Conservation (phyloP, 2,329 filamentous ascomycete species). For the Ophioceras dolichostomum region DNA sequence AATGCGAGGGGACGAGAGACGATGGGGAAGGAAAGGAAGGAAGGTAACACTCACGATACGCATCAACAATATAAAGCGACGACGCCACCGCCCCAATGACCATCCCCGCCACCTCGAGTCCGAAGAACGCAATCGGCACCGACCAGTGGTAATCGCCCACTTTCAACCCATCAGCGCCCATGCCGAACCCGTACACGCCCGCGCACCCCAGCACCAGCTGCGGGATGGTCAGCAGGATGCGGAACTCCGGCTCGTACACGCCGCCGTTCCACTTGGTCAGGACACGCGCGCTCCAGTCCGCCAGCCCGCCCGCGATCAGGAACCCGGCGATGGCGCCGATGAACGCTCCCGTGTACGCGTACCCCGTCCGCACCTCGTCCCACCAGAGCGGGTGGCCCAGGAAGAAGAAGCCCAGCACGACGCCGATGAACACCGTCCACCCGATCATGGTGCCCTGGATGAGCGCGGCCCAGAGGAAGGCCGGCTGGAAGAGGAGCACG, state of each 20-base stretch:
- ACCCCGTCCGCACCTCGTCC: constrained; percentile 70
- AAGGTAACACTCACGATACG: constrained; percentile 57
- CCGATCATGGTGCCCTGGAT: constrained; percentile 81
- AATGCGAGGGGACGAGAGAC: not conserved
- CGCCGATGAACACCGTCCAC: constrained; percentile 88
- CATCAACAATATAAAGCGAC: constrained; percentile 83
- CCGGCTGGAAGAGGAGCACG: constrained; percentile 72
- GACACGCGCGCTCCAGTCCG: constrained; percentile 58
- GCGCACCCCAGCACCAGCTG: constrained; percentile 67
- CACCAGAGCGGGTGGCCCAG: constrained; percentile 73
- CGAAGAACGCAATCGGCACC: constrained; percentile 72
- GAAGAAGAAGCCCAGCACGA: constrained; percentile 73
- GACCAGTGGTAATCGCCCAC: constrained; percentile 52
- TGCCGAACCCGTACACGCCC: constrained; percentile 76
- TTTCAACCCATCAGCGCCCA: constrained; percentile 51
- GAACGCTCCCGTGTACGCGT: constrained; percentile 77
- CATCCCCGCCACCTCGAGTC: constrained; percentile 76
- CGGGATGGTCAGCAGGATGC: constrained; percentile 70
- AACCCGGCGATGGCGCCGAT: constrained; percentile 73
- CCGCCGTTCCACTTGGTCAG: constrained; percentile 68
- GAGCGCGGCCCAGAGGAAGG: constrained; percentile 66
- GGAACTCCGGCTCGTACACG: constrained; percentile 84
- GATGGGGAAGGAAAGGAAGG: constrained; percentile 3
- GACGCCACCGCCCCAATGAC: constrained; percentile 80
- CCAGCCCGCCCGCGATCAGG: constrained; percentile 56